A percentile compares a stretch with the other conserved stretches of the same genome.
phyloP scores from a whole-genome alignment of 176 grass and related monocot genomes.

The Tillandsia fasciculata region DNA sequence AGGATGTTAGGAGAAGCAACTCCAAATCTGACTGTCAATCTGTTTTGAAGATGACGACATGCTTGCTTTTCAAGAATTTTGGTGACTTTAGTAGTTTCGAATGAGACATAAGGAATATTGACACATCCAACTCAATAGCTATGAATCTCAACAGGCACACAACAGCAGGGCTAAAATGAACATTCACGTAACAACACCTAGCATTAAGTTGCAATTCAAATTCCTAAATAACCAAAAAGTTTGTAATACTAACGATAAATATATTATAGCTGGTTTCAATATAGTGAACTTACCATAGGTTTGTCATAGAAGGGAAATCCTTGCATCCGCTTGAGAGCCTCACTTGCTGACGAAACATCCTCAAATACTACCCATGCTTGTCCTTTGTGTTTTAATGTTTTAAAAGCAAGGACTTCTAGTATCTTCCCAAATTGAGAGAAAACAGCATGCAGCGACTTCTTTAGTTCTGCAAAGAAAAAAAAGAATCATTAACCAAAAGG shows the following conservation, averaged over 20 bases:
- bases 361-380: slow-evolving; percentile 96
- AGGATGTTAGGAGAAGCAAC: no score
- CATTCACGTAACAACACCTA: background rate
- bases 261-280: background rate
- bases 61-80: no score
- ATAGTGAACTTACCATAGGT: slow-evolving; percentile 62
- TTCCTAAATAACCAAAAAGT: background rate
- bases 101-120: background rate
- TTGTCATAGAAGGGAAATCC: slow-evolving; percentile 93
- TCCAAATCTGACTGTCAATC: no score
- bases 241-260: background rate
- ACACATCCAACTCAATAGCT: no score
- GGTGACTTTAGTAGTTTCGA: no score
- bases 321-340: slow-evolving; percentile 93
- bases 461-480: slow-evolving; percentile 58
- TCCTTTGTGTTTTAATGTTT: slow-evolving; percentile 94
- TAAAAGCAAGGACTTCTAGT: slow-evolving; percentile 88
- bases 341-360: slow-evolving; percentile 74
- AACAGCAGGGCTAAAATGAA: background rate
- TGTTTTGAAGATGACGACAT: no score
- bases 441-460: slow-evolving; percentile 76
- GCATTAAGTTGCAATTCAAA: background rate
- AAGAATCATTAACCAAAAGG: background rate
- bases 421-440: slow-evolving; percentile 99
- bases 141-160: no score